phyloP scores from a whole-genome alignment of 306 rosid species.

The Prunus dulcis region DNA sequence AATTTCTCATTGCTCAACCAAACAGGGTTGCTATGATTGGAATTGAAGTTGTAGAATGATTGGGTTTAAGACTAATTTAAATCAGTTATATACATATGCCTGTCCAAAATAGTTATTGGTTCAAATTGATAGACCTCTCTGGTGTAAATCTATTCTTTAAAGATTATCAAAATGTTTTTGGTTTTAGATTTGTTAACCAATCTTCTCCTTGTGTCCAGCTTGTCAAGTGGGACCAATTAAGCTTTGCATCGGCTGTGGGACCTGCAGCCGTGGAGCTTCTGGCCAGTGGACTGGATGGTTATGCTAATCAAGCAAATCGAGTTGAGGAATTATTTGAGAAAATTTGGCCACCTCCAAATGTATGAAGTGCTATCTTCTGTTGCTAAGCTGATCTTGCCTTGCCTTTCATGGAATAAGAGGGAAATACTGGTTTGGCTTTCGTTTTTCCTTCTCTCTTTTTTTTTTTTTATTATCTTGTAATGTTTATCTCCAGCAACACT shows the following conservation, averaged over 20 bases:
- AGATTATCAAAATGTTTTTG: neutral
- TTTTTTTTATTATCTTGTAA: neutral
- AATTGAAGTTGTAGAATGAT: neutral
- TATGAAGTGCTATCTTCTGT: slow-evolving; percentile 38
- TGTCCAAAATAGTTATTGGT: neutral
- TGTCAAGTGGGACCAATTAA: slow-evolving; percentile 74
- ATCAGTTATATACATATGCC: neutral
- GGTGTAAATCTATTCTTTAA: neutral
- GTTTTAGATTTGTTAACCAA: slow-evolving; percentile 15
- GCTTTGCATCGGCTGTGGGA: slow-evolving; percentile 75
- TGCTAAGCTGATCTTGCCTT: slow-evolving; percentile 15
- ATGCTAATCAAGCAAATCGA: slow-evolving; percentile 78
- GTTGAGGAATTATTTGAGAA: slow-evolving; percentile 76
- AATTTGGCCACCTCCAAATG: slow-evolving; percentile 99
- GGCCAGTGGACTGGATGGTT: slow-evolving; percentile 75
- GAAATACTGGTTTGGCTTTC: neutral
- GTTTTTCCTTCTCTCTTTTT: neutral
- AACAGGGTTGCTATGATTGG: neutral
- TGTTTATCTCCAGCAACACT: neutral
- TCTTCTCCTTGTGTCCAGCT: slow-evolving; percentile 47
- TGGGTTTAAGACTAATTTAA: neutral
- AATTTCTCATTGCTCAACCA: neutral
- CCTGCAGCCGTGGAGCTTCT: slow-evolving; percentile 84
- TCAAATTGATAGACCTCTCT: neutral
- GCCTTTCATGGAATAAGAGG: slow-evolving; percentile 31